Evolutionary conservation across 192 early-diverging fungal genomes (phyloP).

Genomic region (Jimgerdemannia lactiflua): DNA sequence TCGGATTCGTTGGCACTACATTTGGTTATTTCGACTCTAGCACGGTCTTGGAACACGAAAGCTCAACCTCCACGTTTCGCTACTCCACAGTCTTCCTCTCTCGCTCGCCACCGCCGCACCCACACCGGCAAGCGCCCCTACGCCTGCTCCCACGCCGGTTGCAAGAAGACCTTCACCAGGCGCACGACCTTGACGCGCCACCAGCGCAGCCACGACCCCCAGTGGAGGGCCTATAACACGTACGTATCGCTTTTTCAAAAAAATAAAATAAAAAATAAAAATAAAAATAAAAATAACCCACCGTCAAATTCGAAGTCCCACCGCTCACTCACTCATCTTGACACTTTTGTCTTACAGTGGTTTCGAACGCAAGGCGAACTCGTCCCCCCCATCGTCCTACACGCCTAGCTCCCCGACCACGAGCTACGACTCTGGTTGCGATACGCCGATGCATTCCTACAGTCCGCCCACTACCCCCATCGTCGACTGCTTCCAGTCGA

Average conservation of each 20-base stretch:
- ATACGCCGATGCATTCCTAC: constrained; percentile 23
- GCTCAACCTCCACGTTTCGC: neutral
- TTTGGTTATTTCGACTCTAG: neutral
- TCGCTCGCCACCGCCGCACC: constrained; percentile 74
- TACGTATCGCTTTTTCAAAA: neutral
- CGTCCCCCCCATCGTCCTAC: neutral
- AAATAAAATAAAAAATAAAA: too few species aligned
- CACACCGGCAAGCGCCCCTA: constrained; percentile 80
- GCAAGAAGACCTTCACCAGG: constrained; percentile 72
- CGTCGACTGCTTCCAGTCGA: constrained; percentile 25
- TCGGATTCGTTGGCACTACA: neutral
- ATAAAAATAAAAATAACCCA: too few species aligned
- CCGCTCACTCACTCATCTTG: constrained; percentile 6
- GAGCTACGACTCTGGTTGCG: constrained; percentile 30
- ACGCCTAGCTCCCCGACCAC: constrained; percentile 27
- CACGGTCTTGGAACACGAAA: neutral
- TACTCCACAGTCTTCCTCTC: constrained; percentile 57
- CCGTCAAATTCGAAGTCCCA: constrained; percentile 1
- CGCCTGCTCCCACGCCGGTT: constrained; percentile 62
- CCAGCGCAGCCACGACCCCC: constrained; percentile 49
- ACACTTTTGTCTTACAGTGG: constrained; percentile 6
- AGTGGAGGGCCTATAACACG: constrained; percentile 43
- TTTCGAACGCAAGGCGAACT: neutral
- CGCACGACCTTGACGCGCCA: constrained; percentile 65
- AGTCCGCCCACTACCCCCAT: constrained; percentile 29